Evolutionary conservation across 805 yeast genomes (phyloP), one percentile per base, ranked within the genome.

Genomic region (Candida alai): DNA sequence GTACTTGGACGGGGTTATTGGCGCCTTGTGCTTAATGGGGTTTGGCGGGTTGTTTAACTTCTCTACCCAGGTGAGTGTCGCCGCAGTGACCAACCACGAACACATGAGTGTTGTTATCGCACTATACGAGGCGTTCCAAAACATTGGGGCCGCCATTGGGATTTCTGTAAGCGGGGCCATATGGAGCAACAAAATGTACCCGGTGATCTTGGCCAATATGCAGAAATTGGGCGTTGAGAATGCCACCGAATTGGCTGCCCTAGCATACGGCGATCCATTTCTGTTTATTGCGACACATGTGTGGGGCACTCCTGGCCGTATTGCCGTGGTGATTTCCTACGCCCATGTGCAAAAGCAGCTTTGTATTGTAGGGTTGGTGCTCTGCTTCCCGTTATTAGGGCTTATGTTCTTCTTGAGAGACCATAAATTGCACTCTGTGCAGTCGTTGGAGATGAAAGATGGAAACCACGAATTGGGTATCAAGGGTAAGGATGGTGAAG

Each of bases 41-140:
- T 70, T 82, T 37, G 87, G 85, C 44, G 85, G 85, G 15, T 73
- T 80, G 54, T 77, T 80, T 64, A 77, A 82, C 11, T 78, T 77
- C 46, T 68, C 81, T 3, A 66, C 77, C 8, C 83, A 78, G 49
- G 76, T 76, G 4, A 70, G 83, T 27, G 69, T 77, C 41, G 76
- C 75, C 48, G 65, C 85, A 0, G 65, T 73, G 36, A 70, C 76
- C 24, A 70, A 64, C 43, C 87, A 79, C 56, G 79, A 75, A 48
- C 68, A 74, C 55, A 72, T 79, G 77, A 84, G 83, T 9, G 70
- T 74, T 30, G 68, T 74, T 19, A 70, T 79, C 30, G 68, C 84
- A 2, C 53, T 78, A 25, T 77, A 73, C 58, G 60, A 75, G 45
- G 67, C 86, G 3, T 52, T 70, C 17, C 78, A 77, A 52, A 69